Evolutionary conservation across 345 rosid genomes (phyloP).

Genomic region (Gossypium arboreum): DNA sequence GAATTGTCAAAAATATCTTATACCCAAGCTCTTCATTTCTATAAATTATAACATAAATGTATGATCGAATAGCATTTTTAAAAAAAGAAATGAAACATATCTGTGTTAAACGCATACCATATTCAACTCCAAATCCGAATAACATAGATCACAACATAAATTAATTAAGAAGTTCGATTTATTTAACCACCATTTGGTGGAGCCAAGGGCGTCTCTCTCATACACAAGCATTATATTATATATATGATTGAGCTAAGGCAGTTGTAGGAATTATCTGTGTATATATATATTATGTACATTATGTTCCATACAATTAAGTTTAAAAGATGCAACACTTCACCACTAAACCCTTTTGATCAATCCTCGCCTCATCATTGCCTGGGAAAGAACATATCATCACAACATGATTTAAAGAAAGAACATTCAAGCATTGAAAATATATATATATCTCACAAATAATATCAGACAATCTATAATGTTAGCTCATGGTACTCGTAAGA

Average conservation of each 20-base stretch:
- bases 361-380: conserved; percentile 87
- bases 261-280: conserved; percentile 20
- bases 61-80: too few relatives aligned
- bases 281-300: conserved; percentile 34
- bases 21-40: too few relatives aligned
- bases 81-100: too few relatives aligned
- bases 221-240: conserved; percentile 11
- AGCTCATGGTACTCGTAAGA: too few relatives aligned
- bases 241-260: conserved; percentile 22
- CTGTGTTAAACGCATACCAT: too few relatives aligned
- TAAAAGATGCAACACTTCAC: conserved; percentile 74
- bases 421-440: not conserved
- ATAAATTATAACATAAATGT: too few relatives aligned
- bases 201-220: conserved; percentile 23
- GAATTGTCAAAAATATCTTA: too few relatives aligned
- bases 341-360: conserved; percentile 78
- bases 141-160: not conserved
- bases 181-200: conserved; percentile 33
- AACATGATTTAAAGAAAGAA: not conserved
- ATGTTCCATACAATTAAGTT: conserved; percentile 21
- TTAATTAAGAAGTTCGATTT: conserved; percentile 22
- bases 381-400: conserved; percentile 18
- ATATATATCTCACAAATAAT: not conserved
- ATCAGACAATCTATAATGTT: not conserved
- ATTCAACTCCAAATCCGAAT: not conserved